Conservation (phyloP, 306 rosid species). For the Heteromeles arbutifolia region DNA sequence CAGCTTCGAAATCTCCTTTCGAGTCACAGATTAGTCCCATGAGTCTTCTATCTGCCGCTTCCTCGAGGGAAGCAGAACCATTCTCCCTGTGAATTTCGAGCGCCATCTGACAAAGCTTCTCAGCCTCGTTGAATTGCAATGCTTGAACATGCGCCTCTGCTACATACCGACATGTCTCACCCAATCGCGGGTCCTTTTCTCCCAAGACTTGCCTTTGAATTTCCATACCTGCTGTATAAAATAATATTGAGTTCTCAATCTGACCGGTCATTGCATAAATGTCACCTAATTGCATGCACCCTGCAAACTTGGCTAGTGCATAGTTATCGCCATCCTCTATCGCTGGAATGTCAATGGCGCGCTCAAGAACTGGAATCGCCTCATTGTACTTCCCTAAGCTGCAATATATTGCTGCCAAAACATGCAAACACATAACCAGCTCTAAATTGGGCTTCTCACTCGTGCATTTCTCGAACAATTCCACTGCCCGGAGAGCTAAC, state of each 20-base stretch:
- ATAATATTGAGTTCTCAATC: constrained; percentile 65
- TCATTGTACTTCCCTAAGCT: constrained; percentile 52
- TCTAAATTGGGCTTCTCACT: constrained; percentile 52
- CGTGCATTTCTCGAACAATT: constrained; percentile 57
- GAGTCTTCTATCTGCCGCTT: constrained; percentile 74
- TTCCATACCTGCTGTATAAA: constrained; percentile 70
- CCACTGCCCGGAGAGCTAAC: constrained; percentile 55
- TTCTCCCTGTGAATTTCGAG: constrained; percentile 64
- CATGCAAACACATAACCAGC: constrained; percentile 80
- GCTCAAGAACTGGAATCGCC: constrained; percentile 76
- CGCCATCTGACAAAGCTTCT: constrained; percentile 62
- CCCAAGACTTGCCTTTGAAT: constrained; percentile 76
- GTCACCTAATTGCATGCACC: constrained; percentile 88
- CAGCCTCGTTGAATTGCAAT: constrained; percentile 78
- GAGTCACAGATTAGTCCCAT: constrained; percentile 84
- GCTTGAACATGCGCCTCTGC: constrained; percentile 91
- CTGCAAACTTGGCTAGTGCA: constrained; percentile 81
- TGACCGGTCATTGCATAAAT: constrained; percentile 81
- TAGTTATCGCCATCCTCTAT: constrained; percentile 65
- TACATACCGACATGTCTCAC: constrained; percentile 72
- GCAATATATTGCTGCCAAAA: constrained; percentile 71
- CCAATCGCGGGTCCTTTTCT: constrained; percentile 57
- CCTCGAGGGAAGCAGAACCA: constrained; percentile 58
- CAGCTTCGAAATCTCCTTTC: constrained; percentile 78
- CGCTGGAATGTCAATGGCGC: constrained; percentile 67